These are phyloP conservation scores for Flueggea neowawraea DNA, from an alignment of 441 rosid genomes.

Conservation along the genomic window DNA sequence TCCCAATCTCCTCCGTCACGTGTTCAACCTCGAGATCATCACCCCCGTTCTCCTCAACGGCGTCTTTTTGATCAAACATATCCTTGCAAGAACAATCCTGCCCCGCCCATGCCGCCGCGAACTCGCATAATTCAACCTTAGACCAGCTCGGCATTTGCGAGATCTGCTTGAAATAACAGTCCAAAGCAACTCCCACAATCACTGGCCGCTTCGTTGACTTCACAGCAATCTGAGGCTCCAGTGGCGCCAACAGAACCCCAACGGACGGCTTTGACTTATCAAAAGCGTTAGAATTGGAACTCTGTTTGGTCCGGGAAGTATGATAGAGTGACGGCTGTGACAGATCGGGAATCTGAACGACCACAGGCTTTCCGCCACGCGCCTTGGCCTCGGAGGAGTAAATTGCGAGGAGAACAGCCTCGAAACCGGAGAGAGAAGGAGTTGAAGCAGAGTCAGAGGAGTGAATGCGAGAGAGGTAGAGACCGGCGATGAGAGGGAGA, in stretches of 20 bases:
- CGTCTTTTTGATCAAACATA: conserved; percentile 36
- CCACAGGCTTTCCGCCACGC: conserved; percentile 67
- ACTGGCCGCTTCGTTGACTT: conserved; percentile 83
- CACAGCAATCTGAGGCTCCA: conserved; percentile 83
- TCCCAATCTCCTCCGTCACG: conserved; percentile 29
- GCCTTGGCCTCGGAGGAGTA: conserved; percentile 71
- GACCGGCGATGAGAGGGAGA: conserved; percentile 65
- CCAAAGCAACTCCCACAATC: conserved; percentile 66
- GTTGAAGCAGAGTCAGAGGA: conserved; percentile 41
- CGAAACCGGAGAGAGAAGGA: conserved; percentile 84
- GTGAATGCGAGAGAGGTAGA: conserved; percentile 72
- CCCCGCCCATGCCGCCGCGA: conserved; percentile 74
- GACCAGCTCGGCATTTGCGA: conserved; percentile 89
- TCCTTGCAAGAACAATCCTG: conserved; percentile 67
- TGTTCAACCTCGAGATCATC: conserved; percentile 23
- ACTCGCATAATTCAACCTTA: conserved; percentile 65
- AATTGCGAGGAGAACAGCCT: conserved; percentile 86
- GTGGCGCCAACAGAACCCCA: conserved; percentile 66
- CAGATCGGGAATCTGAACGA: conserved; percentile 75
- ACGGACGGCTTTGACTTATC: conserved; percentile 34
- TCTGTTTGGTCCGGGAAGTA: conserved; percentile 43
- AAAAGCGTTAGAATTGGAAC: conserved; percentile 5
- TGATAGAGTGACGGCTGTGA: conserved; percentile 94
- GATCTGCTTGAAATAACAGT: conserved; percentile 71
- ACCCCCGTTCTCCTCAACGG: conserved; percentile 11